Percentiles rank a stretch among this genome's conserved stretches.
Evolutionary conservation across 164 flowering plant species (phyloP).

Genomic region (Stephania cephalantha): DNA sequence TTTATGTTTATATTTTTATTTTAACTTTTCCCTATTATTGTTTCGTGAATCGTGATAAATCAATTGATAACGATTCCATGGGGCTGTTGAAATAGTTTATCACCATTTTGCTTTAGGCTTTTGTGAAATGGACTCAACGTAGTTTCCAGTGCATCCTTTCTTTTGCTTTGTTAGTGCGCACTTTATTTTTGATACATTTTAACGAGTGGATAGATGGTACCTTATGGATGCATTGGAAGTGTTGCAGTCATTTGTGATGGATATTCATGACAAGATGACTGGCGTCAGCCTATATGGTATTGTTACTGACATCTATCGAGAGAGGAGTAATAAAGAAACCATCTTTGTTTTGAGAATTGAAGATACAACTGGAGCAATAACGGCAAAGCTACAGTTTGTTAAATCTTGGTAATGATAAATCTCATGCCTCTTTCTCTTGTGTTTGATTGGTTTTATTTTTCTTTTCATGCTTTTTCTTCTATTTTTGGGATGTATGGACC

Average conservation of each 20-base stretch:
- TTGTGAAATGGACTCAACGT: too few relatives aligned
- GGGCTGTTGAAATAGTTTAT: too few relatives aligned
- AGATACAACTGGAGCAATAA: conserved; percentile 62
- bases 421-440: neutral
- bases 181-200: neutral
- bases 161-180: neutral
- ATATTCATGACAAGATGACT: conserved; percentile 89
- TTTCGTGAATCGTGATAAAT: too few relatives aligned
- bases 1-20: too few relatives aligned
- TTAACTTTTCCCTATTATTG: too few relatives aligned
- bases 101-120: too few relatives aligned
- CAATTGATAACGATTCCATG: too few relatives aligned
- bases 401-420: conserved; percentile 48
- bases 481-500: too few relatives aligned
- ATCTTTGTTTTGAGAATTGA: conserved; percentile 52
- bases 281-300: conserved; percentile 77
- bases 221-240: conserved; percentile 13
- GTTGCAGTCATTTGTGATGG: conserved; percentile 72
- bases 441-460: neutral
- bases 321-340: conserved; percentile 28
- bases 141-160: too few relatives aligned
- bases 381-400: conserved; percentile 64
- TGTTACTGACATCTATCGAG: conserved; percentile 47
- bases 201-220: neutral
- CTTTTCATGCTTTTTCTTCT: too few relatives aligned